Conservation (phyloP, 805 yeast genomes). For the Zygotorulaspora chibaensis region DNA sequence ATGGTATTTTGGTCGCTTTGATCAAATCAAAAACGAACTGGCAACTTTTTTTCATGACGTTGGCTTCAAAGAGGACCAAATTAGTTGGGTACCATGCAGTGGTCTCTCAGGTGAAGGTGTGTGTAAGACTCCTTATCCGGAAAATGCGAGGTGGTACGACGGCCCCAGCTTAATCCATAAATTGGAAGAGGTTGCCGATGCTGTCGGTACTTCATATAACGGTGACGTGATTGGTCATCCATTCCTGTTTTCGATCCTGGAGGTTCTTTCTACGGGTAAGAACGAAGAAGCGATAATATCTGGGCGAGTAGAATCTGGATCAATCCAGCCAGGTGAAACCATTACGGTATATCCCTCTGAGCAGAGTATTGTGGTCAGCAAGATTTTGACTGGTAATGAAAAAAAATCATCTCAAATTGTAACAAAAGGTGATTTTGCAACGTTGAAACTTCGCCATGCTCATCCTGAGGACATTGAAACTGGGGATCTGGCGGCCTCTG, state of each 20-base stretch:
- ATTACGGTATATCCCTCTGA: constrained; percentile 52
- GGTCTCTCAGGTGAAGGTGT: constrained; percentile 95
- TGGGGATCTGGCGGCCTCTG: constrained; percentile 61
- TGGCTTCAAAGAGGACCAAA: constrained; percentile 77
- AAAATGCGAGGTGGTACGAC: constrained; percentile 17
- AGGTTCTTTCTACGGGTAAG: constrained; percentile 49
- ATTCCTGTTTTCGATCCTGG: constrained; percentile 60
- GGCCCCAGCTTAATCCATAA: constrained; percentile 49
- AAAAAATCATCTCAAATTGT: constrained; percentile 34
- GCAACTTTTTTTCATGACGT: constrained; percentile 70
- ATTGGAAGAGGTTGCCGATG: constrained; percentile 51
- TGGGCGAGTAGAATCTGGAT: constrained; percentile 41
- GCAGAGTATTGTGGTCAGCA: constrained; percentile 37
- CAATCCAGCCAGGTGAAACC: constrained; percentile 65
- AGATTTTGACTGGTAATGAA: constrained; percentile 25
- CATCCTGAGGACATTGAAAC: constrained; percentile 46
- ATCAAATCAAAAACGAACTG: constrained; percentile 82
- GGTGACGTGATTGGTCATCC: constrained; percentile 35
- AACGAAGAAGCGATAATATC: constrained; percentile 46
- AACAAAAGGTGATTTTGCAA: constrained; percentile 52
- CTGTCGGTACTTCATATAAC: constrained; percentile 15
- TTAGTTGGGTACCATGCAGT: constrained; percentile 87
- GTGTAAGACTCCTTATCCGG: constrained; percentile 60
- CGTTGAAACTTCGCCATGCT: constrained; percentile 38
- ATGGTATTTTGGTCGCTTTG: constrained; percentile 91